Evolutionary conservation across 73 alveolate species (phyloP), one percentile per base, ranked within the genome.

Genomic region (Blepharisma stoltei): DNA sequence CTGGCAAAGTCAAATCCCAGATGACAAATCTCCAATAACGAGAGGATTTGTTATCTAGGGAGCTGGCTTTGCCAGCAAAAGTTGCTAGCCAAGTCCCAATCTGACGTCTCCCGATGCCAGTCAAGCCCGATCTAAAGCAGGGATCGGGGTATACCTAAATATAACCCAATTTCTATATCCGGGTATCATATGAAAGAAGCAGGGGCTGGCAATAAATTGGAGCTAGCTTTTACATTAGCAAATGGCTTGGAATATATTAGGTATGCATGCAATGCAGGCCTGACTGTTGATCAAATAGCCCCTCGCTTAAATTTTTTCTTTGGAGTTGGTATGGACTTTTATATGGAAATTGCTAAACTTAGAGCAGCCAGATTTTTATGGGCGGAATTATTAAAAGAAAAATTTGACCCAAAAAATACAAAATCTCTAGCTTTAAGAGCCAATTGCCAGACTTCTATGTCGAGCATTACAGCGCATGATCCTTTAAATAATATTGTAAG

Each of bases 161-260:
- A 54, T 83, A 87, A 87, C 67, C 83, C 94, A 1, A 87, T 87
- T 54, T 87, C 94, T 6, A 87, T 87, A 43, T 78, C 89, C 20
- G 94, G 94, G 14, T 87, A 87, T 71, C 91, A 87, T 73, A 87
- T 87, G 94, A 84, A 87, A 71, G 94, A 87, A 73, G 94, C 94
- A 7, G 94, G 94, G 37, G 94, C 94, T 32, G 91, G 83, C 43
- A 53, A 81, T 20, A 87, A 87, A 55, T 85, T 87, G 6, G 94
- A 87, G 76, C 82, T 87, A 14, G 94, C 94, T n/a, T 87, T 87
- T 77, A 87, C 94, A n/a, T 4, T 87, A 6, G 94, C 94, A 68
- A 91, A 87, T 71, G 94, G 94, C 7, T 54, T 87, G n/a, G 94
- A 87, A 48, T 87, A 87, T 55, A 77, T 87, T 50, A 77, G 94